Evolutionary conservation across 139 green algal species (phyloP), one percentile per base, ranked within the genome.

Genomic region (Spirogloea muscicola): DNA sequence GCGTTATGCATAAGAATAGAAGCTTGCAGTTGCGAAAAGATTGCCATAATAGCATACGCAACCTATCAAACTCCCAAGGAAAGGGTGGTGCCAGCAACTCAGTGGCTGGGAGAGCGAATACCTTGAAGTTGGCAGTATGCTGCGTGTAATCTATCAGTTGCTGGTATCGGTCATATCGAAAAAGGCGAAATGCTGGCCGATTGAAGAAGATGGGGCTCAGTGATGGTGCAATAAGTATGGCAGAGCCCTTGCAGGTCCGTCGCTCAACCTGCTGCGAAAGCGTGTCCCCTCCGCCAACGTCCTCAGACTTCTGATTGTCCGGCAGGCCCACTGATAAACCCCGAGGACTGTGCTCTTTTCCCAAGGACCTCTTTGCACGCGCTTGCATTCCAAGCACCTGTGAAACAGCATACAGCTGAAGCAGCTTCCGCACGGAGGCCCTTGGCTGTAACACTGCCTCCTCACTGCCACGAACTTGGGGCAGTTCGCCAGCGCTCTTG

Each of bases 141-240:
- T 64, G 10, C 10, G 55, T 64, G 36, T 64, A 64, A 16, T 64
- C 55, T 13, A 64, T 9, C 55, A 64, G 39, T 10, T 10, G 13
- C 10, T 13, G 55, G 10, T 13, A 40, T 13, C 55, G 10, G 55
- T 64, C 55, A 64, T 64, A 64, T 40, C 55, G 55, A 13, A 64
- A 64, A 9, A 64, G 13, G 10, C 55, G 9, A 13, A 64, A 64
- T 13, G 55, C 55, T 13, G 55, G 55, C 55, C 55, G 10, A 13
- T 64, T 64, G 36, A 42, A 10, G 39, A 64, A 64, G 10, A 64
- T 13, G 13, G 55, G 55, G 36, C 55, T 64, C 10, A 64, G 36
- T 13, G 55, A 64, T 10, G 55, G 55, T 13, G 39, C 55, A 10
- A 64, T 64, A 9, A 64, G 55, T 42, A 64, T 64, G 29, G 13